Conservation (phyloP, 75 land plant genomes). For the Picea glauca region DNA sequence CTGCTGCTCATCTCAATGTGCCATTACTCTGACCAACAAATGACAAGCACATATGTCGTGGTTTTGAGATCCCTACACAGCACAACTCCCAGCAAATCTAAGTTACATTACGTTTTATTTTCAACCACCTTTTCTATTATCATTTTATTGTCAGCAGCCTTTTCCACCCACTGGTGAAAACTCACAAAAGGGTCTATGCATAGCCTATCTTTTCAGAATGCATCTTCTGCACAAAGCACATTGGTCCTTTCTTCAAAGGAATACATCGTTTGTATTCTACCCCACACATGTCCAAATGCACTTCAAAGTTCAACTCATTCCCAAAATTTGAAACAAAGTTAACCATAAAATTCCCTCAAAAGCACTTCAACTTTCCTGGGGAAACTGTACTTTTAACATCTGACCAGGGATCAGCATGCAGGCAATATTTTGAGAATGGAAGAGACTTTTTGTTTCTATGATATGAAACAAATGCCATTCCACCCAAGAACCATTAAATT, state of each 20-base stretch:
- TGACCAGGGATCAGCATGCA: not conserved
- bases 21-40: conserved; percentile 26
- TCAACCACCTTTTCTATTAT: not conserved
- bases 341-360: not conserved
- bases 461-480: not conserved
- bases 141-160: too few species aligned
- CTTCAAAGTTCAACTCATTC: not conserved
- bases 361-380: not conserved
- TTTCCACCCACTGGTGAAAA: too few species aligned
- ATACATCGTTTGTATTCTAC: not conserved
- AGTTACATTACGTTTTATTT: not conserved
- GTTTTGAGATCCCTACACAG: not conserved
- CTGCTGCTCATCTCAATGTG: conserved; percentile 68
- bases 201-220: too few species aligned
- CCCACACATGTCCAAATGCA: not conserved
- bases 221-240: too few species aligned
- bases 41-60: not conserved
- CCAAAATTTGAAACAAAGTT: not conserved
- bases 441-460: not conserved
- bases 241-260: not conserved
- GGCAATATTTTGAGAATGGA: not conserved
- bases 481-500: not conserved
- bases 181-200: too few species aligned
- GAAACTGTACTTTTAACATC: not conserved
- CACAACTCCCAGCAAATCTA: not conserved